Percentiles rank a stretch among this genome's conserved stretches.
Conservation (phyloP, 2,329 filamentous ascomycete species). For the Trichoderma aggressivum region DNA sequence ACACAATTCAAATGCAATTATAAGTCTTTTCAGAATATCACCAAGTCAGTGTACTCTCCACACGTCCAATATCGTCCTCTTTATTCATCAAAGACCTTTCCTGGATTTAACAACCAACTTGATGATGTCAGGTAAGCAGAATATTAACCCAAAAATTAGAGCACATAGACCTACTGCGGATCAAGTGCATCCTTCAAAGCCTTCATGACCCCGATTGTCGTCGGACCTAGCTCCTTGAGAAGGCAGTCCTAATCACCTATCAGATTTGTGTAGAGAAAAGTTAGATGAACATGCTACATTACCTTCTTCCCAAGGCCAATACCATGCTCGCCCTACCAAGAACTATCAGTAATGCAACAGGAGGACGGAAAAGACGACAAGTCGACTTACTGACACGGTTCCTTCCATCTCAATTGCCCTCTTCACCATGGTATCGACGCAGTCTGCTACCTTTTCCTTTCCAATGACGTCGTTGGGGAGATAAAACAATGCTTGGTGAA, state of each 20-base stretch:
- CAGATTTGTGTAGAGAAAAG: not conserved
- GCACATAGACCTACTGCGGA: conserved; percentile 39
- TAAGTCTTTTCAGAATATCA: not conserved
- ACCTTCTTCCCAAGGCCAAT: conserved; percentile 69
- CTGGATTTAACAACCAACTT: conserved; percentile 65
- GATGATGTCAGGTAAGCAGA: not conserved
- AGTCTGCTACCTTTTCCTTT: conserved; percentile 50
- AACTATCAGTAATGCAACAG: not conserved
- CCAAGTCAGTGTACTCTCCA: not conserved
- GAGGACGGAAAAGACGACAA: not conserved
- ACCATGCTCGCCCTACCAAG: conserved; percentile 58
- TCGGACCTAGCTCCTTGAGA: conserved; percentile 59
- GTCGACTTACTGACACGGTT: conserved; percentile 59
- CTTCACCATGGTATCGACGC: conserved; percentile 68
- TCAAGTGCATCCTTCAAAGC: conserved; percentile 62
- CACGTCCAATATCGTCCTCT: not conserved
- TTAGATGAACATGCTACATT: conserved; percentile 39
- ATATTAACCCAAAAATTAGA: not conserved
- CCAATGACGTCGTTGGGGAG: conserved; percentile 53
- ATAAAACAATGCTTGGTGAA: conserved; percentile 53
- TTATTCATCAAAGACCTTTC: conserved; percentile 60
- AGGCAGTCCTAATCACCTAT: conserved; percentile 42
- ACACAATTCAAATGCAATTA: not conserved
- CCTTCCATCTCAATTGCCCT: conserved; percentile 67
- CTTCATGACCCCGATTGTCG: conserved; percentile 65